Base-by-base conservation (phyloP, 768 basidiomycete species). In the Trametes cubensis region DNA sequence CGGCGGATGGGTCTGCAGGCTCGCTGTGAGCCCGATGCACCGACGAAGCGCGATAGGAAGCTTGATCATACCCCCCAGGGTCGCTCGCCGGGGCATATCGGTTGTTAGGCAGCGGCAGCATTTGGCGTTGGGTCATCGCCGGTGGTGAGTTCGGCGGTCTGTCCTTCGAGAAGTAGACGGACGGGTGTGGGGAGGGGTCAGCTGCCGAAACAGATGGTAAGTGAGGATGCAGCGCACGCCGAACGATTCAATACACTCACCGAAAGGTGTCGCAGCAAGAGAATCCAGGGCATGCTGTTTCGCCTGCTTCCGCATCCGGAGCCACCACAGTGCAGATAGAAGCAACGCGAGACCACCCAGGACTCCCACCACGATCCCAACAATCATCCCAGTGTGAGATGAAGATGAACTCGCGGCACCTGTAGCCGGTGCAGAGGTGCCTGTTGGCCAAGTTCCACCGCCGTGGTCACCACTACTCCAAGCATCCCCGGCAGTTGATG, bases 301-400 rank as follows among this genome's bases (percentile, higher is more conserved):
- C 10, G 47, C 30, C 28, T 46, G 25, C 4, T n/a, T 21, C 6
- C 57, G 62, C 46, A 55, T 49, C 18, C 47, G 57, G 20, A 55
- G 34, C 62, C 57, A 63, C 57, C 62, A 63, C 8, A 58, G 28
- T 6, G 26, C 39, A n/a, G 46, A 8, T 28, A 55, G 38, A 28
- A 55, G 14, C 28, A 63, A 21, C 10, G 51, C 52, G 10, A 63
- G 11, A 17, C 34, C 42, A 34, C 50, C 62, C 34, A 54, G n/a
- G 2, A 54, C 56, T 4, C 44, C 51, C 6, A 63, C 44, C 6
- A 58, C 56, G 7, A 58, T 34, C 3, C 57, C 51, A 10, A 52
- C 46, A 21, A 62, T 47, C 34, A 62, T 52, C 15, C 49, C 50
- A 4, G 45, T 30, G n/a, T 26, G 41, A 1, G 61, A 56, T 20